Percentiles rank a stretch among this genome's conserved stretches.
phyloP scores from a whole-genome alignment of 2,329 filamentous ascomycete genomes.

The Tolypocladium ovalisporum region DNA sequence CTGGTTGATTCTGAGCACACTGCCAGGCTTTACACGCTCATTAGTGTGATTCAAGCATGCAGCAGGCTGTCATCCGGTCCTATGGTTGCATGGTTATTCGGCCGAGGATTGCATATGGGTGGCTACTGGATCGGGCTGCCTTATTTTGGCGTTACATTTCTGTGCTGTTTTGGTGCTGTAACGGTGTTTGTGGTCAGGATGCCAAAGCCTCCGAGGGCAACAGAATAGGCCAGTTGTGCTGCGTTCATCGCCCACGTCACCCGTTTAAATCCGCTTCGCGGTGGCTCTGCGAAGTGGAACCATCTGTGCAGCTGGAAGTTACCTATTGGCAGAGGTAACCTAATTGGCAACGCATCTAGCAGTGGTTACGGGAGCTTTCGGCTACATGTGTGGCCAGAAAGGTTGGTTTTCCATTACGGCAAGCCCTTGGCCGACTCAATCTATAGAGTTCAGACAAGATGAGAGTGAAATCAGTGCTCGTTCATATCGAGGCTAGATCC shows the following conservation, averaged over 20 bases:
- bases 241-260: too few relatives aligned
- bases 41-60: slow-evolving; percentile 13
- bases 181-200: background rate
- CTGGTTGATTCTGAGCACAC: slow-evolving; percentile 9
- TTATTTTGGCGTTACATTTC: slow-evolving; percentile 4
- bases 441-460: too few relatives aligned
- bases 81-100: slow-evolving; percentile 14
- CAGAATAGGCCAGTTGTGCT: too few relatives aligned
- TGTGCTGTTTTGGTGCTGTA: background rate
- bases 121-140: slow-evolving; percentile 14
- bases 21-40: slow-evolving; percentile 13
- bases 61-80: slow-evolving; percentile 12
- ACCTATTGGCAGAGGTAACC: too few relatives aligned
- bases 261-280: background rate
- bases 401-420: too few relatives aligned
- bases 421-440: too few relatives aligned
- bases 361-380: too few relatives aligned
- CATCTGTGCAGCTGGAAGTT: background rate
- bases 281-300: background rate
- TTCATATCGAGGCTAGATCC: too few relatives aligned
- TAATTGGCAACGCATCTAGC: too few relatives aligned
- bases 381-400: too few relatives aligned
- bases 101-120: slow-evolving; percentile 9
- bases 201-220: background rate
- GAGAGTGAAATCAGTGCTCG: too few relatives aligned